Conservation (phyloP, 495 filamentous ascomycete genomes). For the Penicillium cataractarum region DNA sequence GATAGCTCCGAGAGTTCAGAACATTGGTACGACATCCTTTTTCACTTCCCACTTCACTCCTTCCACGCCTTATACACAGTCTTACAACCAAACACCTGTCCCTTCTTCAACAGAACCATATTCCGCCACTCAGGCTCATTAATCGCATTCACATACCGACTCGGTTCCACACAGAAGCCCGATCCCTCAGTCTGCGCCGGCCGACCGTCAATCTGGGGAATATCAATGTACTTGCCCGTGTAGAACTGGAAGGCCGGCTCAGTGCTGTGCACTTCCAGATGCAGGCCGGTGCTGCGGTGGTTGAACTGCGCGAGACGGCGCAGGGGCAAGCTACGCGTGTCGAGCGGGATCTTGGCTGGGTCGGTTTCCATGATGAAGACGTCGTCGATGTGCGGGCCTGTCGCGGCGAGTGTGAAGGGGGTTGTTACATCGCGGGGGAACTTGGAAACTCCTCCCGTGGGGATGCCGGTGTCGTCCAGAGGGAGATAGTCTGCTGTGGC, state of each 20-base stretch:
- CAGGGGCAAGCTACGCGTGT: conserved; percentile 72
- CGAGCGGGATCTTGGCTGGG: conserved; percentile 65
- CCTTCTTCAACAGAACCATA: conserved; percentile 77
- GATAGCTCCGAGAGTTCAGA: too few species aligned
- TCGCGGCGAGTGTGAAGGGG: conserved; percentile 67
- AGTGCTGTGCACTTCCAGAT: conserved; percentile 83
- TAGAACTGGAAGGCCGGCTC: conserved; percentile 98
- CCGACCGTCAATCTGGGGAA: conserved; percentile 68
- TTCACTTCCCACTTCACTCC: conserved; percentile 33
- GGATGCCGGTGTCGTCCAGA: conserved; percentile 70
- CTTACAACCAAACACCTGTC: conserved; percentile 74
- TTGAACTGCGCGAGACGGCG: conserved; percentile 65
- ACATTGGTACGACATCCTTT: too few species aligned
- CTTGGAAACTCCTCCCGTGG: conserved; percentile 48
- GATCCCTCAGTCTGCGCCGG: conserved; percentile 65
- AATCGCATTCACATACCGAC: conserved; percentile 84
- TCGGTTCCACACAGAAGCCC: conserved; percentile 90
- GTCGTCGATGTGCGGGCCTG: conserved; percentile 80
- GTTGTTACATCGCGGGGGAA: conserved; percentile 58
- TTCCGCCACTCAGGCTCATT: conserved; percentile 78
- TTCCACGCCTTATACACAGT: conserved; percentile 84
- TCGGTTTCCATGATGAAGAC: conserved; percentile 80
- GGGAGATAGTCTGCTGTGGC: conserved; percentile 73
- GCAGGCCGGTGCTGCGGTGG: conserved; percentile 70
- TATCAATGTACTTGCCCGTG: conserved; percentile 80